These are phyloP conservation scores for Scolecobasidium constrictum DNA, from an alignment of 2,329 filamentous ascomycete species.

Conservation along the genomic window DNA sequence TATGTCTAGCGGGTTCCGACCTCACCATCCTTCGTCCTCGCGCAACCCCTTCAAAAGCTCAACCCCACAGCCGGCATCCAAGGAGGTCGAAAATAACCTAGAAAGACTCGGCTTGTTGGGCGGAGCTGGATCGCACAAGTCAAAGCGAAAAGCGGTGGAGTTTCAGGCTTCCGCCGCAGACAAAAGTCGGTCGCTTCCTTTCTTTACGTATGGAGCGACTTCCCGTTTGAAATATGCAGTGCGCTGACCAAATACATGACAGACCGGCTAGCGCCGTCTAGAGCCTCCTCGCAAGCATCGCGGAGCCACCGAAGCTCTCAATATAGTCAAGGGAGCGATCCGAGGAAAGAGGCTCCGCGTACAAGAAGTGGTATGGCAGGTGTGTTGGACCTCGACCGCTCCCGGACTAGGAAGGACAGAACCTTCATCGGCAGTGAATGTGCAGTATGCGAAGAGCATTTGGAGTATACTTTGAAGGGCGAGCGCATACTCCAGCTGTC, in stretches of 20 bases:
- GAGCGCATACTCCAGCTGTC: conserved; percentile 94
- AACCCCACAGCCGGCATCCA: conserved; percentile 4
- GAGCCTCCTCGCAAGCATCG: background rate
- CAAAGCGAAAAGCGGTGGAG: conserved; percentile 23
- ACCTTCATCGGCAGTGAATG: conserved; percentile 94
- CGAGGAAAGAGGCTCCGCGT: conserved; percentile 15
- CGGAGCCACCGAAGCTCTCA: background rate
- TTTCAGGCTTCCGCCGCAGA: conserved; percentile 20
- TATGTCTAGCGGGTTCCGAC: conserved; percentile 9
- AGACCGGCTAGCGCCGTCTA: background rate
- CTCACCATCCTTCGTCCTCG: background rate
- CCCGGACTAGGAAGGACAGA: conserved; percentile 71
- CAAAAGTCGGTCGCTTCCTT: conserved; percentile 19
- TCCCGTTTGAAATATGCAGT: too few species aligned
- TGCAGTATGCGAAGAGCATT: conserved; percentile 88
- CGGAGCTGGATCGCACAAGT: conserved; percentile 14
- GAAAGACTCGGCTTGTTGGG: conserved; percentile 22
- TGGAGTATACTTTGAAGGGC: conserved; percentile 89
- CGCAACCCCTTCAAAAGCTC: conserved; percentile 4
- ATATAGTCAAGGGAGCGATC: conserved; percentile 3
- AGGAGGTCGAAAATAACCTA: conserved; percentile 22
- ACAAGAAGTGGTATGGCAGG: conserved; percentile 43
- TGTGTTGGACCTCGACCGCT: conserved; percentile 64
- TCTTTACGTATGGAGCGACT: conserved; percentile 9
- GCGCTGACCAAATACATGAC: background rate